Base-by-base conservation (phyloP, 2,329 filamentous ascomycete genomes). In the Rhytidhysteron rufulum region DNA sequence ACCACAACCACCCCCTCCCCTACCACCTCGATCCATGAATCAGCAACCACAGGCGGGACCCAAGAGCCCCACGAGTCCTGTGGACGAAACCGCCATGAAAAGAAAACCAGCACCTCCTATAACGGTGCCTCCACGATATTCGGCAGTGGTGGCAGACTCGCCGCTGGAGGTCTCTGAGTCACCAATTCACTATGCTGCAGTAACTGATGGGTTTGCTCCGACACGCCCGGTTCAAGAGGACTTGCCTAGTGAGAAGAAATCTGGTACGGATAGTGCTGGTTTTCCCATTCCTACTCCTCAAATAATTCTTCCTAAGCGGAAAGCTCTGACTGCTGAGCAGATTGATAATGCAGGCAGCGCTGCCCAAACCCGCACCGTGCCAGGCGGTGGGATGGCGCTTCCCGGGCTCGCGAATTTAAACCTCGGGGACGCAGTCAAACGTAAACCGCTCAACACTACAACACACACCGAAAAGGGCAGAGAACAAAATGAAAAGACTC, bases 81-180 rank as follows among this genome's bases (percentile, higher is more conserved):
- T 58, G 10, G 49, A 46, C 35, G 59, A 65, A 20, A 49, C 51
- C 9, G 37, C 45, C 9, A 52, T 58, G n/a, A 56, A 54, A 40
- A 61, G 69, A 16, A 72, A 72, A 41, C 68, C 69, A 20, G 68
- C 67, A 19, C 69, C 68, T 16, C 57, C 64, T 9, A 50, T 67
- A 7, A 49, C 54, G 38, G 58, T 66, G 4, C 69, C 68, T 18
- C 69, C 70, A 9, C 53, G 68, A 17, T 71, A 74, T 43, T 73
- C 70, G 6, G 62, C 63, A 2, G 53, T 72, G 30, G 62, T 71
- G 37, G 60, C 66, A 19, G 67, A 69, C 31, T 54, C 53, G 25
- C 56, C 54, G 16, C 41, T 58, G 31, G 55, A 65, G 24, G 47
- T 60, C 10, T 60, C 61, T 18, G 59, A 66, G 33, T 70, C 67